Conservation (phyloP, 805 yeast genomes). For the Lipomyces spencermartinsiae region DNA sequence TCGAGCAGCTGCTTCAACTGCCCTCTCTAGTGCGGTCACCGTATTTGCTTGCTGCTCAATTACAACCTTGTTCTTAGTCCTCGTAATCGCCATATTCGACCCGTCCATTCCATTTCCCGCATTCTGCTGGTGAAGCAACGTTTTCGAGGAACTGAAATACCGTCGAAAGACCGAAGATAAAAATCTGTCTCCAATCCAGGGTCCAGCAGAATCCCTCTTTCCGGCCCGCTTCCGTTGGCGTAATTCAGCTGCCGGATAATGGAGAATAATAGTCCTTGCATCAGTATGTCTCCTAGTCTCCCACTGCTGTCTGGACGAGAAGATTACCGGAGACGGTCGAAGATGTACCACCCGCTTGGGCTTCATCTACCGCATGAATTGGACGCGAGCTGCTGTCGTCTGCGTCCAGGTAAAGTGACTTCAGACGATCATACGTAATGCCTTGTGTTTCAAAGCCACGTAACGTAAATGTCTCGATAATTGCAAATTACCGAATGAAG, state of each 20-base stretch:
- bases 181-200: background rate
- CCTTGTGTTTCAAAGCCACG: background rate
- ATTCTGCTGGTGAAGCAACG: background rate
- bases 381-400: background rate
- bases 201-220: background rate
- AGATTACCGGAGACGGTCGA: background rate
- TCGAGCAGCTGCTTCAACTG: background rate
- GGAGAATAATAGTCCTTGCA: background rate
- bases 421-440: background rate
- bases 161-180: background rate
- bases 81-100: background rate
- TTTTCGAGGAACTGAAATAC: background rate
- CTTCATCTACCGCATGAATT: background rate
- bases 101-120: background rate
- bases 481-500: background rate
- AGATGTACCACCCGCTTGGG: background rate
- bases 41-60: background rate
- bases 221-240: background rate
- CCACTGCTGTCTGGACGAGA: background rate
- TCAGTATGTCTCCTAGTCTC: background rate
- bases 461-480: background rate
- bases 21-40: background rate
- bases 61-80: background rate
- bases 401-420: background rate
- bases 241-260: background rate